Evolutionary conservation across 2,329 filamentous ascomycete species (phyloP).

Genomic region (Zymoseptoria crescenta): DNA sequence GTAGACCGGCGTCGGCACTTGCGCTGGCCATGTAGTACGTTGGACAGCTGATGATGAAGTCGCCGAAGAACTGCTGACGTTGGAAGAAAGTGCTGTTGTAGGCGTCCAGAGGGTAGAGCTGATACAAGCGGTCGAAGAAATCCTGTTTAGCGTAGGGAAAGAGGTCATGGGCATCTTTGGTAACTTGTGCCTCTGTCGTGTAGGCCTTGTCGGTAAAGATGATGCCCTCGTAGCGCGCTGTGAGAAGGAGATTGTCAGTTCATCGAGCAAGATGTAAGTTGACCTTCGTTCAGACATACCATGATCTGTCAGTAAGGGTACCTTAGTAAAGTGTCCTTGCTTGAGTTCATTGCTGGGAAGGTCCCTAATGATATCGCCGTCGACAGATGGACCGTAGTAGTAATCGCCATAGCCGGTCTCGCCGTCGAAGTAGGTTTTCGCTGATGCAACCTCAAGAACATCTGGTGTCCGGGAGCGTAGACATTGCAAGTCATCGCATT

Average conservation of each 20-base stretch:
- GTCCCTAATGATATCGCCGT: slow-evolving; percentile 33
- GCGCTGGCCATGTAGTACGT: slow-evolving; percentile 11
- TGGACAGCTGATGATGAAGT: slow-evolving; percentile 35
- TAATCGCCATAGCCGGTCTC: slow-evolving; percentile 32
- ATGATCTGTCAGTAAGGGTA: slow-evolving; percentile 30
- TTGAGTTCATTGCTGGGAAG: slow-evolving; percentile 29
- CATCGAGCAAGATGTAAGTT: not conserved
- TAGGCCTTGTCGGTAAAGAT: slow-evolving; percentile 28
- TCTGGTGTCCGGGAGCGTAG: not conserved
- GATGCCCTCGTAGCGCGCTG: slow-evolving; percentile 27
- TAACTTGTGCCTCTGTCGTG: slow-evolving; percentile 24
- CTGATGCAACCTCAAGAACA: not conserved
- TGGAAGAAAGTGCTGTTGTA: slow-evolving; percentile 34
- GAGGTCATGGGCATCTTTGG: slow-evolving; percentile 24
- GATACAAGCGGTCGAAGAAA: slow-evolving; percentile 34
- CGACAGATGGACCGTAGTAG: slow-evolving; percentile 36
- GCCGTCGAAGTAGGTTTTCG: not conserved
- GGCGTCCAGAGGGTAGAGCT: slow-evolving; percentile 26
- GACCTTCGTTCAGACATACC: slow-evolving; percentile 3
- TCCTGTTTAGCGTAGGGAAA: slow-evolving; percentile 31
- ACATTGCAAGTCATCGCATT: not conserved
- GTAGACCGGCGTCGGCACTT: slow-evolving; percentile 13
- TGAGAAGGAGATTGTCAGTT: not conserved
- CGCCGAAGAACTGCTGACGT: slow-evolving; percentile 34
- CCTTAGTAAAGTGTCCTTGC: slow-evolving; percentile 28